phyloP scores from a whole-genome alignment of 148 eudicot genomes.

The Camellia granthamiana region DNA sequence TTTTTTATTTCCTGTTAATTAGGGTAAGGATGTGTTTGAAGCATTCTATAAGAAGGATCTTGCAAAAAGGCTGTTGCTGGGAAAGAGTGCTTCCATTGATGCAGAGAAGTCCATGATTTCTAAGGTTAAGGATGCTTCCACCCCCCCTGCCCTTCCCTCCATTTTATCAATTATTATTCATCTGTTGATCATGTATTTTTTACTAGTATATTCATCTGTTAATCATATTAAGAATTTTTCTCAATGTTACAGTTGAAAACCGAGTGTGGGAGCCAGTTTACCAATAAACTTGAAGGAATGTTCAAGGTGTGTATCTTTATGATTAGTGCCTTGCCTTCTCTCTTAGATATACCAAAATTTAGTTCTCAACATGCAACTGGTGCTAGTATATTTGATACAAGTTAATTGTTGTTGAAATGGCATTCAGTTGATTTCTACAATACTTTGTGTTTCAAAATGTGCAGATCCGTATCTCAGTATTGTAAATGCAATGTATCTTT shows the following conservation, averaged over 20 bases:
- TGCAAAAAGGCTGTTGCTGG: constrained; percentile 88
- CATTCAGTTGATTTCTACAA: background rate
- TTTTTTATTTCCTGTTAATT: constrained; percentile 13
- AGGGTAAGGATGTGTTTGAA: constrained; percentile 99
- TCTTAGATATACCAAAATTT: background rate
- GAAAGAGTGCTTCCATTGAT: constrained; percentile 98
- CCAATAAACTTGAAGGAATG: constrained; percentile 99
- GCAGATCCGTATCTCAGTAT: too few relatives aligned
- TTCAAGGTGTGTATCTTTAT: constrained; percentile 64
- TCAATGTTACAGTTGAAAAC: constrained; percentile 76
- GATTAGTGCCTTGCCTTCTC: background rate
- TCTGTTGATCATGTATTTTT: background rate
- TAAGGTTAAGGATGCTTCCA: constrained; percentile 42
- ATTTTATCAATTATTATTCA: background rate
- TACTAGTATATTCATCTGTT: background rate
- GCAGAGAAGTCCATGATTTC: constrained; percentile 99
- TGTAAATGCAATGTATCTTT: too few relatives aligned
- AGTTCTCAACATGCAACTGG: too few relatives aligned
- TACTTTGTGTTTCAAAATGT: background rate
- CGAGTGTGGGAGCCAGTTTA: constrained; percentile 97
- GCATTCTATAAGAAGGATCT: constrained; percentile 98
- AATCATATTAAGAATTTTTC: constrained; percentile 18
- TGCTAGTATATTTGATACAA: too few relatives aligned
- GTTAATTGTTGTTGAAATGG: too few relatives aligned
- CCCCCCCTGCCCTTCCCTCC: background rate